Evolutionary conservation across 805 yeast genomes (phyloP), one percentile per base, ranked within the genome.

Genomic region (Isabelozyma gotoi): DNA sequence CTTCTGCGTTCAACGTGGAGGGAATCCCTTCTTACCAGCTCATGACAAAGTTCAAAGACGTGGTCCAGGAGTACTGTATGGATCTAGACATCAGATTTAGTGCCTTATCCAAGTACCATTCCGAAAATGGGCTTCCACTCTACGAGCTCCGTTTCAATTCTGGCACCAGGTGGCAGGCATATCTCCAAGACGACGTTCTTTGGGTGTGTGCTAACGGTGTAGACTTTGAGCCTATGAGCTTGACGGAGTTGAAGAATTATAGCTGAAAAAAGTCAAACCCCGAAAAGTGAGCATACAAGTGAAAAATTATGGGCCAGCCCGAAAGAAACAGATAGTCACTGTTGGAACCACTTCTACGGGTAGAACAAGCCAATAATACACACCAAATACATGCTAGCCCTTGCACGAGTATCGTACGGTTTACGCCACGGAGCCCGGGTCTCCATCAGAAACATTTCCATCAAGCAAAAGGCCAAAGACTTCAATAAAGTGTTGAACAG

Each of bases 141-240:
- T 79, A 69, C 56, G 61, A 66, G 21, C 58, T 82, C 12, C 57
- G 69, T 4, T 52, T 58, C 19, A 53, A 63, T 0, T 42, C 37
- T 5, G 74, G 75, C 7, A 57, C 53, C 18, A 60, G 51, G 4
- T 68, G 73, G 11, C 73, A 33, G 32, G 69, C 78, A 12, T 87
- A 78, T 48, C 71, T 87, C 5, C 76, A 76, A 29, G 82, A 82
- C 36, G 91, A 88, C 50, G 82, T 87, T 2, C 51, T 89, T 18
- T 88, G 80, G 77, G 55, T 78, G 12, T 24, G n/a, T 24, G 4
- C 29, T n/a, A 10, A 47, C 52, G 57, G 45, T n/a, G 65, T 52
- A 2, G 57, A 49, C 3, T 80, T 62, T 56, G 65, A 60, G 41
- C 85, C 86, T 1, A 57, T 75, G 3, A 60, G 67, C 4, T 44